Percentiles rank a stretch among this genome's conserved stretches.
phyloP scores from a whole-genome alignment of 1,284 basidiomycete species.

The Cutaneotrichosporon sp. region DNA sequence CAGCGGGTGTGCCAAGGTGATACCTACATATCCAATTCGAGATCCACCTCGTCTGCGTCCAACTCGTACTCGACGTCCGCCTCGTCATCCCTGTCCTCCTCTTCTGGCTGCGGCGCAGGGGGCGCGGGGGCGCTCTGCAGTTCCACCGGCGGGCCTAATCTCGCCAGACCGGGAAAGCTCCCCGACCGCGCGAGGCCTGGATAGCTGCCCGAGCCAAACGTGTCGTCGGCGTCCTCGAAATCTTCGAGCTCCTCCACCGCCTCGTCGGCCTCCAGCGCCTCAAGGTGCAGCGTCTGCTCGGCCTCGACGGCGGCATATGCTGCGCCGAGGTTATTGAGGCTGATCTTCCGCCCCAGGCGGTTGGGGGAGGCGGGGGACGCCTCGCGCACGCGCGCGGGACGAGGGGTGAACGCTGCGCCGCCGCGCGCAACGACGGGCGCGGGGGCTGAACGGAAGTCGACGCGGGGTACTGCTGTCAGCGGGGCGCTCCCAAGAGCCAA shows the following conservation, averaged over 20 bases:
- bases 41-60: conserved; percentile 9
- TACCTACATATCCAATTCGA: conserved; percentile 16
- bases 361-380: conserved; percentile 2
- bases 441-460: conserved; percentile 15
- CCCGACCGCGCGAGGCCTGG: neutral
- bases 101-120: neutral
- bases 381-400: neutral
- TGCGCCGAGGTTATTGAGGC: conserved; percentile 14
- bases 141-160: neutral
- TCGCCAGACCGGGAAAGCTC: neutral
- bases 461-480: conserved; percentile 9
- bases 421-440: conserved; percentile 15
- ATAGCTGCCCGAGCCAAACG: neutral
- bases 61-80: neutral
- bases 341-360: conserved; percentile 15
- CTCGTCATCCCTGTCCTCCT: neutral
- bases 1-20: too few relatives aligned
- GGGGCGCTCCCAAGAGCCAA: too few relatives aligned
- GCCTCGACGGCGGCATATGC: conserved; percentile 5
- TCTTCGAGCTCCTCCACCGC: conserved; percentile 9
- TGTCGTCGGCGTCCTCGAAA: conserved; percentile 10
- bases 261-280: conserved; percentile 6
- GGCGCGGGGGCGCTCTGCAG: too few relatives aligned
- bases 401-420: conserved; percentile 14
- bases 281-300: neutral